Base-by-base conservation (phyloP, 371 early-diverging fungal genomes). In the Mucor indicus region DNA sequence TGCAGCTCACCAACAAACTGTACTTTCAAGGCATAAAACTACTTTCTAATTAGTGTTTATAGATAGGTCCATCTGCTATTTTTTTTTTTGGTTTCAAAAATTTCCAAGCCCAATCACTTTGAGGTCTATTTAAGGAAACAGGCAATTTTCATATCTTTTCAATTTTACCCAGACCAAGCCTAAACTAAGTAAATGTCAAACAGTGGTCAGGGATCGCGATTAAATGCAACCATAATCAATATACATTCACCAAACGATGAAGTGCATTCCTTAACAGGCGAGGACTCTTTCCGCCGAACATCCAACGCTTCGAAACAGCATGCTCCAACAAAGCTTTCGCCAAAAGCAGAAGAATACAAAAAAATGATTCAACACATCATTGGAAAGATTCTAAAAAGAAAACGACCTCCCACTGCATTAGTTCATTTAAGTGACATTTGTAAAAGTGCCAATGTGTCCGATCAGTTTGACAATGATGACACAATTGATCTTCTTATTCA, bases 391-490 rank as follows among this genome's bases (percentile, higher is more conserved):
- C 17, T 54, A 2, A 76, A 72, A 59, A 47, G 77, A 37, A 67
- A 72, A 24, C 51, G 65, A 32, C 77, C 76, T 0, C 64, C 72
- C 13, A 49, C 66, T 15, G 53, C 64, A 2, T 35, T 68, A 8
- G 37, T 52, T 10, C 48, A 60, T 38, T 37, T 69, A 13, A 60
- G 54, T 15, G 63, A 67, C 9, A 48, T 52, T 12, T 56, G 52
- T 12, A 42, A 49, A 20, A 51, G 50, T 2, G 41, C 55, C 1
- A 24, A 55, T 17, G 40, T 48, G 1, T 37, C 50, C 5, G 57
- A 52, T 13, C 48, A 55, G 15, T 72, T 65, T 50, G 77, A 76
- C 3, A 65, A 72, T 40, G 73, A 76, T 12, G 77, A 76, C 19
- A 59, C 65, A 0, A 58, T 72, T 9, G 72, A 69, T 38, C 50